These are phyloP conservation scores for Trichosanthes cucumerina DNA, from an alignment of 306 rosid species.

Conservation along the genomic window DNA sequence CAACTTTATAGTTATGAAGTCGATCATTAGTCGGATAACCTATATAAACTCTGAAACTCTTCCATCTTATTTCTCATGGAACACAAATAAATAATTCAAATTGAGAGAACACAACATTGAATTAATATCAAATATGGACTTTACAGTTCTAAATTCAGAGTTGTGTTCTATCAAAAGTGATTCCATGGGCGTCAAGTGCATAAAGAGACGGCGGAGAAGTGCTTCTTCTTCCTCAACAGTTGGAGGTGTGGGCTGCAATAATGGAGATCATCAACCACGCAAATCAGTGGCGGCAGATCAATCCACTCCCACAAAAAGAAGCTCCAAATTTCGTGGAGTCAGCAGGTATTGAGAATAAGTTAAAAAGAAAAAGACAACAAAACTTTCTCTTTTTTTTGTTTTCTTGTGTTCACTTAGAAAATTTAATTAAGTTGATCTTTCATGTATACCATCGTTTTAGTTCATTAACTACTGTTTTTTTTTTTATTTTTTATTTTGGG, in stretches of 20 bases:
- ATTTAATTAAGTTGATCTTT: too few relatives aligned
- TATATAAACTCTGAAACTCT: background rate
- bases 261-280: conserved; percentile 23
- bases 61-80: background rate
- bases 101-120: background rate
- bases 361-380: background rate
- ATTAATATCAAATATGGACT: conserved; percentile 38
- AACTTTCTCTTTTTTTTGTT: too few relatives aligned
- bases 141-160: conserved; percentile 30
- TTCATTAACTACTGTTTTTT: too few relatives aligned
- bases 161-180: conserved; percentile 21
- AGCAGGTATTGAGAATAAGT: conserved; percentile 19
- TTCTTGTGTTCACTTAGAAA: too few relatives aligned
- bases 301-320: conserved; percentile 25
- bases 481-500: too few relatives aligned
- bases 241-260: too few relatives aligned
- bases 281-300: conserved; percentile 21
- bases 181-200: conserved; percentile 19
- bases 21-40: background rate
- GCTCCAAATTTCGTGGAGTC: conserved; percentile 39
- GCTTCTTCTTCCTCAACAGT: conserved; percentile 1
- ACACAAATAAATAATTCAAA: too few relatives aligned
- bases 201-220: conserved; percentile 45
- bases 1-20: background rate
- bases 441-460: too few relatives aligned